Evolutionary conservation across 306 rosid species (phyloP).

Genomic region (Fagus crenata): DNA sequence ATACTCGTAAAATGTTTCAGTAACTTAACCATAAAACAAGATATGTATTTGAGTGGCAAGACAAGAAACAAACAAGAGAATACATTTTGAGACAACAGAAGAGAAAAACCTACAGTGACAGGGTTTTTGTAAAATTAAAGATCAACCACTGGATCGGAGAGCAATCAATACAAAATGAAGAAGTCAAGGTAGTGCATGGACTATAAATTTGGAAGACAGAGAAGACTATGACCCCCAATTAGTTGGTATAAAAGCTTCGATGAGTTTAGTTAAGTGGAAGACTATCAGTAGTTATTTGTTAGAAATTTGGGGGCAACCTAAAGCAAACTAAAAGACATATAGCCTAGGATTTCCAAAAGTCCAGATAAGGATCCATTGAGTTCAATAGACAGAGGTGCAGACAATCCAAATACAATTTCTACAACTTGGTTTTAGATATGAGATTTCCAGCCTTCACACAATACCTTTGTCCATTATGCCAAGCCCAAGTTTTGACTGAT

Average conservation of each 20-base stretch:
- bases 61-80: neutral
- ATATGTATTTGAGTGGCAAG: neutral
- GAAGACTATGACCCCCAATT: neutral
- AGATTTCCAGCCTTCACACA: slow-evolving; percentile 11
- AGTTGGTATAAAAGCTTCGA: neutral
- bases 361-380: too few relatives aligned
- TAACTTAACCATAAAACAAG: neutral
- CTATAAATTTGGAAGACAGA: neutral
- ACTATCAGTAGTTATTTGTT: neutral
- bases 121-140: neutral
- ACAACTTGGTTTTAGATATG: slow-evolving; percentile 27
- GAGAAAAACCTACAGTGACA: neutral
- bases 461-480: slow-evolving; percentile 87
- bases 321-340: neutral
- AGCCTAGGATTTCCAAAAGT: too few relatives aligned
- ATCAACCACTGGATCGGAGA: neutral
- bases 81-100: neutral
- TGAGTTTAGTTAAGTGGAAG: neutral
- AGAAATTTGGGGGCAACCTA: neutral
- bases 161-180: neutral
- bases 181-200: neutral
- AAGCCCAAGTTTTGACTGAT: slow-evolving; percentile 92
- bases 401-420: too few relatives aligned
- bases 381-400: too few relatives aligned
- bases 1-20: neutral